Base-by-base conservation (phyloP, 257 asterid genomes). In the Orobanche coerulescens region DNA sequence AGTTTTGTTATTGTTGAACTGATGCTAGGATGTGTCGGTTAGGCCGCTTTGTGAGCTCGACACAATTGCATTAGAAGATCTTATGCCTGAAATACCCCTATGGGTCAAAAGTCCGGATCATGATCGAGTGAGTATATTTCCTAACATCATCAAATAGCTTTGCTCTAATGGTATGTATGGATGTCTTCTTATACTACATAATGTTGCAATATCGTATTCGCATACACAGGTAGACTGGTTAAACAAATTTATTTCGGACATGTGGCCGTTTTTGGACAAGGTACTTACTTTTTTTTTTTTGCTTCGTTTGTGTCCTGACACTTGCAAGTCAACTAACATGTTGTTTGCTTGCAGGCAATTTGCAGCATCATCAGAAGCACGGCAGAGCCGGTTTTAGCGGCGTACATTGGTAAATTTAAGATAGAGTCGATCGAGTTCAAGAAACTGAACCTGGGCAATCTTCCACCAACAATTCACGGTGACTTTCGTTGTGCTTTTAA, bases 201-300 rank as follows among this genome's bases (percentile, higher is more conserved):
- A 10, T 28, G n/a, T 64, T 30, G 63, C 24, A 28, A 47, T 14
- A 19, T 66, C 64, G 28, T 36, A 71, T 47, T 58, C 22, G 33
- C 25, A 60, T 70, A 1, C 54, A 72, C 82, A 90, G 97, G 93
- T 90, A 34, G 95, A 87, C 62, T 90, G 97, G 95, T 58, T 90
- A 46, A 90, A 87, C 78, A 82, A 75, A 60, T 81, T 90, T 67
- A 31, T 90, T 23, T 65, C 64, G 10, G 58, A 82, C 31, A 81
- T 87, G 87, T 90, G 97, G 97, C 94, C 97, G 57, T 90, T 73
- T 72, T 70, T 90, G 51, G 84, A 90, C 71, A 87, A 82, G 97
- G 97, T 84, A 82, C 3, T 58, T 25, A 16, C 11, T 26, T 24
- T n/a, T n/a, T n/a, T n/a, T n/a, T n/a, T n/a, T n/a, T n/a, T n/a